Percentiles rank a stretch among this genome's conserved stretches.
Conservation (phyloP, 768 basidiomycete species). For the Lactarius tabidus region DNA sequence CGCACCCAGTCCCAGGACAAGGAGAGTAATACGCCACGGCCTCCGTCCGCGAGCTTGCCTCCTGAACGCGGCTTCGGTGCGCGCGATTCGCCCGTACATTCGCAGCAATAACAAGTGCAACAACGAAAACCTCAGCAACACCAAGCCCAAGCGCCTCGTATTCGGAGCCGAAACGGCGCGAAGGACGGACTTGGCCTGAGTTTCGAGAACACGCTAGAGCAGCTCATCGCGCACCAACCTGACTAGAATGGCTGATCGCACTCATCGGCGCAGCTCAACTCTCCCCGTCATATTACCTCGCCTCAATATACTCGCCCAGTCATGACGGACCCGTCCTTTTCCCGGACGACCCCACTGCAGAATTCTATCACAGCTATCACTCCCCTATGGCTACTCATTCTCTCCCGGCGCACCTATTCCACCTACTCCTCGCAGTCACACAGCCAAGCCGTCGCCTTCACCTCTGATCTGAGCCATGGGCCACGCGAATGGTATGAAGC, state of each 20-base stretch:
- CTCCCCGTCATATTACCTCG: constrained; percentile 1
- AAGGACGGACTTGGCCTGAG: constrained; percentile 23
- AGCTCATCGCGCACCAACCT: constrained; percentile 14
- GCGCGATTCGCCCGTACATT: constrained; percentile 8
- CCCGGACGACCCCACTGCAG: constrained; percentile 53
- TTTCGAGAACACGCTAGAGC: constrained; percentile 21
- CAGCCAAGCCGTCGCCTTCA: constrained; percentile 68
- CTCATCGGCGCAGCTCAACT: no score
- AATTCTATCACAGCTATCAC: constrained; percentile 57
- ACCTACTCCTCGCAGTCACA: constrained; percentile 73
- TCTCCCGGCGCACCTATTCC: constrained; percentile 76
- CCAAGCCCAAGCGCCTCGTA: neutral
- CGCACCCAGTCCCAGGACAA: constrained; percentile 23
- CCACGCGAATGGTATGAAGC: constrained; percentile 33
- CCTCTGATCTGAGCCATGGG: constrained; percentile 55
- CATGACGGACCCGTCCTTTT: constrained; percentile 58
- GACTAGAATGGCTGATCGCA: constrained; percentile 12
- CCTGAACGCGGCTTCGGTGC: constrained; percentile 7
- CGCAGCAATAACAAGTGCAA: constrained; percentile 9
- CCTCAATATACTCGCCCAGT: constrained; percentile 33
- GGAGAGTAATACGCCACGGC: constrained; percentile 26
- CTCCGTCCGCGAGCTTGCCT: constrained; percentile 21
- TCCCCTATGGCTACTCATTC: constrained; percentile 34
- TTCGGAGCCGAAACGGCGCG: constrained; percentile 25
- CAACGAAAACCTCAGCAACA: constrained; percentile 5